Evolutionary conservation across 169 alveolate species (phyloP), one percentile per base, ranked within the genome.

Genomic region (Prorocentrum cordatum): DNA sequence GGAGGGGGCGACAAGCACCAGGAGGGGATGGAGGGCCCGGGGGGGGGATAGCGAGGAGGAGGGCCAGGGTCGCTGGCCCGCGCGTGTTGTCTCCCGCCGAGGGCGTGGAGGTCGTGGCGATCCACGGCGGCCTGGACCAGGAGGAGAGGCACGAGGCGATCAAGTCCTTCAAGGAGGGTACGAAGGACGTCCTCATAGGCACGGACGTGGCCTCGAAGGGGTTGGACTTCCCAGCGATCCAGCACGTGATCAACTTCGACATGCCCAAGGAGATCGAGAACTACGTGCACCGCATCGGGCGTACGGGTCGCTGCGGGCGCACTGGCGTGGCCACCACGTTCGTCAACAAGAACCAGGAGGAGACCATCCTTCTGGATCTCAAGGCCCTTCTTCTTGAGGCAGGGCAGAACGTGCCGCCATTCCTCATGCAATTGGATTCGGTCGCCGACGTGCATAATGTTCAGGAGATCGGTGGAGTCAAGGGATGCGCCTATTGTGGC

Each of bases 291-390:
- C 93, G 99, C 83, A 98, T 98, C 16, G 99, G 99, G 31, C 96
- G 99, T 83, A 98, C 99, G 5, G 99, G 99, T 12, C 94, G 99
- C 82, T 96, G 98, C 36, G 99, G 98, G 14, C 94, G 94, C n/a
- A 94, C 96, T 4, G 99, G 99, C 29, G 95, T 94, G 26, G 98
- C 99, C 27, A 96, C 98, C 39, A 95, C 99, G 0, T 96, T 97
- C 85, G 94, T 96, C 72, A 95, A 95, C 92, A 95, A 95, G 91
- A 94, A 94, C 67, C 95, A 91, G 54, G 12, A 79, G 89, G 90
- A 64, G 24, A 67, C 88, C n/a, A 92, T 93, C 29, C 92, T 96
- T 50, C 92, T 94, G 83, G 98, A 96, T 80, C 87, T 96, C 83
- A 95, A 96, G 92, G 96, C 97, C n/a, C 88, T 96, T 36, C 92